Base-by-base conservation (phyloP, 495 filamentous ascomycete species). In the Trichodelitschia bisporula region DNA sequence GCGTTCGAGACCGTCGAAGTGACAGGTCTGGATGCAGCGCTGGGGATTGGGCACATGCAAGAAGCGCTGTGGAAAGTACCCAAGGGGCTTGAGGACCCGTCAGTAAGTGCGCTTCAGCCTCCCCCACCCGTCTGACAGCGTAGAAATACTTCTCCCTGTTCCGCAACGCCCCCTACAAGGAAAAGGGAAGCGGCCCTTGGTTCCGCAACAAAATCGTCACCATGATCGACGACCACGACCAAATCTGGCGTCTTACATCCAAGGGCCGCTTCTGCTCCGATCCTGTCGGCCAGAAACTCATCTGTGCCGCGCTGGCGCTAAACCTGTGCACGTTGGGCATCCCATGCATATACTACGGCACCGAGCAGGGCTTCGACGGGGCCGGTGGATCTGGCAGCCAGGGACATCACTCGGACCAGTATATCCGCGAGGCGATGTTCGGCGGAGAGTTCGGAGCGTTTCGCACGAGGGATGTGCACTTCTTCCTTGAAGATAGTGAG, bases 181-280 rank as follows among this genome's bases (percentile, higher is more conserved):
- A 40, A 14, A 36, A 31, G 18, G 40, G 30, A n/a, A 12, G 33
- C 1, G 29, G 42, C 25, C 28, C 36, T 16, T 45, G 42, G 42
- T 34, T 39, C 25, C 33, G 42, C 12, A 33, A 45, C 27, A 42
- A 37, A 17, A 5, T 45, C 27, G 40, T 45, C 11, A 42, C 39
- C 2, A 45, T 45, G 42, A 40, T 45, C 15, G 42, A 45, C 29
- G 42, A 45, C 28, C 42, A 45, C 20, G 42, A 45, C 18, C 42
- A 45, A 25, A 29, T 45, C 12, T 37, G 39, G 36, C 27, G 36
- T 4, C 28, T 30, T 13, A 19, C 11, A 1, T 27, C 34, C 14
- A 45, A 45, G 23, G 36, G 33, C 1, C 29, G 42, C 2, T 45
- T 42, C 24, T 42, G 42, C 19, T 35, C 30, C 2, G 29, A 28